phyloP scores from a whole-genome alignment of 2,329 filamentous ascomycete species.

The Aspergillus sp. region DNA sequence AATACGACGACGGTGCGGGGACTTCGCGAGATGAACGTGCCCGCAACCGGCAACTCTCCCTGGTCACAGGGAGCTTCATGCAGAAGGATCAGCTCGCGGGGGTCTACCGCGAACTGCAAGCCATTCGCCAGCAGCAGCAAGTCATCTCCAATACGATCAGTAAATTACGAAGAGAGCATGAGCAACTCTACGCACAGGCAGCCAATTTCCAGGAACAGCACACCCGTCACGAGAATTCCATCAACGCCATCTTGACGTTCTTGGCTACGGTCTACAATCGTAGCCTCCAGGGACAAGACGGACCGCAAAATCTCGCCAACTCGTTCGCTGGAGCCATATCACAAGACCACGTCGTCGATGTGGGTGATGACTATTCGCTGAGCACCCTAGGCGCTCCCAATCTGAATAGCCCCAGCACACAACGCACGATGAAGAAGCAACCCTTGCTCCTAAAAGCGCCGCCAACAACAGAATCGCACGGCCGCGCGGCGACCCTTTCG shows the following conservation, averaged over 20 bases:
- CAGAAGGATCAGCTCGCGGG: conserved; percentile 72
- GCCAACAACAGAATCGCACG: conserved; percentile 25
- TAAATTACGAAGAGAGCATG: conserved; percentile 79
- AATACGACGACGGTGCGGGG: conserved; percentile 44
- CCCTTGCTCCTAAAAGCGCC: conserved; percentile 49
- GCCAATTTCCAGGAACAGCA: conserved; percentile 87
- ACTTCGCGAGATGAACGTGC: conserved; percentile 33
- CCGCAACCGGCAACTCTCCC: conserved; percentile 43
- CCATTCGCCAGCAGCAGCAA: conserved; percentile 81
- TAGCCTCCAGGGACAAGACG: conserved; percentile 80
- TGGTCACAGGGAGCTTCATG: conserved; percentile 43
- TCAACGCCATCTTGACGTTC: conserved; percentile 97
- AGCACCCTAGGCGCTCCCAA: conserved; percentile 34
- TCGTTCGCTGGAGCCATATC: conserved; percentile 77
- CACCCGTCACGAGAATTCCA: conserved; percentile 95
- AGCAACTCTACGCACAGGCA: conserved; percentile 83
- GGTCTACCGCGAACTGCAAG: conserved; percentile 76
- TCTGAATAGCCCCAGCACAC: conserved; percentile 33
- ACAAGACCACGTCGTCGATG: conserved; percentile 60
- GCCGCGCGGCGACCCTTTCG: conserved; percentile 37
- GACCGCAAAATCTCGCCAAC: conserved; percentile 74
- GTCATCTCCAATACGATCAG: conserved; percentile 81
- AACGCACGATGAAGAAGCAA: conserved; percentile 46
- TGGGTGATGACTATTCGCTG: conserved; percentile 52
- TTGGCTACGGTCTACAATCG: conserved; percentile 95